Conservation (phyloP, 805 yeast species). For the Hagleromyces aurorensis region DNA sequence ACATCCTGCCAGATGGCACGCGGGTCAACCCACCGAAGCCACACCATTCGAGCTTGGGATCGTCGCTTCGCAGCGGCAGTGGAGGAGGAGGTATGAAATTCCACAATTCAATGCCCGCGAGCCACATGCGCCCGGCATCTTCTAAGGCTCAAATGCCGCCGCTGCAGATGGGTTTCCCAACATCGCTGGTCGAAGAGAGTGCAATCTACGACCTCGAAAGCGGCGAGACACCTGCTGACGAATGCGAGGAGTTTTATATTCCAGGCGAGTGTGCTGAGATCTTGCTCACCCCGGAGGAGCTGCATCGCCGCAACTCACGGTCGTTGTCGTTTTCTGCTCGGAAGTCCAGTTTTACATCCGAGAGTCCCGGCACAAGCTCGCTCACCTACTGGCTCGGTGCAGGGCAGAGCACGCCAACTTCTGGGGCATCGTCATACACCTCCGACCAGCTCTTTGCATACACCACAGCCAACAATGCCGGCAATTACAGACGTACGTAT, state of each 20-base stretch:
- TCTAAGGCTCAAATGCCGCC: too few species aligned
- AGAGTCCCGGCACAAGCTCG: too few species aligned
- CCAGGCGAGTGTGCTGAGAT: constrained; percentile 78
- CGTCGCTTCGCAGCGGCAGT: too few species aligned
- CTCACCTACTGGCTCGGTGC: too few species aligned
- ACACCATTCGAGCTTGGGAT: too few species aligned
- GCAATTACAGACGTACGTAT: constrained; percentile 6
- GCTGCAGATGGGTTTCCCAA: too few species aligned
- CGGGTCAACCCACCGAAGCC: constrained; percentile 45
- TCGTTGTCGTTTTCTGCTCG: too few species aligned
- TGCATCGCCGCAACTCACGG: constrained; percentile 60
- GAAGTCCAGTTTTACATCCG: too few species aligned
- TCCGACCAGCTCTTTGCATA: constrained; percentile 7
- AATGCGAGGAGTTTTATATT: constrained; percentile 61
- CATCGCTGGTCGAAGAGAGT: too few species aligned
- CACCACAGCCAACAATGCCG: constrained; percentile 1
- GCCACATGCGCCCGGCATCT: too few species aligned
- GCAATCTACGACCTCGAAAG: constrained; percentile 27
- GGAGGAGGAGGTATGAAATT: too few species aligned
- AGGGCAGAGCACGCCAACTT: constrained; percentile 1
- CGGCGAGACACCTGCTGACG: constrained; percentile 34
- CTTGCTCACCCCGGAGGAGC: constrained; percentile 75
- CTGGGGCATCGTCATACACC: constrained; percentile 4
- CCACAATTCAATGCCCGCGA: too few species aligned
- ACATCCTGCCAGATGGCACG: constrained; percentile 83